Conservation (phyloP, 345 rosid genomes). For the Sonneratia alba region DNA sequence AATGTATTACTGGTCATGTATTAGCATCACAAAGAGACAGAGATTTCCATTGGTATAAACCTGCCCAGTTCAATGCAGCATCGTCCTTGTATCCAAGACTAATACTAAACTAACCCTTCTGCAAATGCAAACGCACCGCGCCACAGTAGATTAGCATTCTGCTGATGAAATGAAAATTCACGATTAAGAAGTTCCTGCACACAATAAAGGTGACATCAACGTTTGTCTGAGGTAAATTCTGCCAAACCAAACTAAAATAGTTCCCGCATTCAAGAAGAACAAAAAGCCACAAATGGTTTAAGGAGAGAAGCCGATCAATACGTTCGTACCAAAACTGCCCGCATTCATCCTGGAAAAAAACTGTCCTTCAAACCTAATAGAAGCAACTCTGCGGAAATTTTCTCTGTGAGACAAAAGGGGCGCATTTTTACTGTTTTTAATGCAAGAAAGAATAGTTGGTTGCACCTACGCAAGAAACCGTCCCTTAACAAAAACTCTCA, state of each 20-base stretch:
- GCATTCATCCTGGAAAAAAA: no score
- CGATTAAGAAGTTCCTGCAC: constrained; percentile 62
- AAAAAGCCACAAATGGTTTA: not conserved
- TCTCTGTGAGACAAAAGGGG: no score
- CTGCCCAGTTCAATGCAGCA: constrained; percentile 86
- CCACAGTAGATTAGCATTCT: constrained; percentile 97
- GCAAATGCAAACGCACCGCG: constrained; percentile 91
- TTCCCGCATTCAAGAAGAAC: not conserved
- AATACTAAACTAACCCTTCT: constrained; percentile 65
- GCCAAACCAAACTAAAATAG: not conserved
- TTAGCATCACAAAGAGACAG: not conserved
- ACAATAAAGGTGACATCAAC: not conserved
- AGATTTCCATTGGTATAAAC: constrained; percentile 19
- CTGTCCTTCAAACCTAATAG: not conserved
- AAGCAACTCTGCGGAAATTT: not conserved
- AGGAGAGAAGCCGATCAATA: not conserved
- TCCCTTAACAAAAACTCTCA: not conserved
- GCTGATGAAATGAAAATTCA: constrained; percentile 81
- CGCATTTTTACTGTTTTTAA: no score
- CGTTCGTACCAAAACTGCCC: not conserved
- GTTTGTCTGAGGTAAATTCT: not conserved
- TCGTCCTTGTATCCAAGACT: constrained; percentile 39
- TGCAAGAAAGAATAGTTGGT: not conserved
- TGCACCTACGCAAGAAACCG: not conserved
- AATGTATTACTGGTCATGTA: not conserved